Evolutionary conservation across 2,329 filamentous ascomycete species (phyloP).

Genomic region (Colletotrichum filicis): DNA sequence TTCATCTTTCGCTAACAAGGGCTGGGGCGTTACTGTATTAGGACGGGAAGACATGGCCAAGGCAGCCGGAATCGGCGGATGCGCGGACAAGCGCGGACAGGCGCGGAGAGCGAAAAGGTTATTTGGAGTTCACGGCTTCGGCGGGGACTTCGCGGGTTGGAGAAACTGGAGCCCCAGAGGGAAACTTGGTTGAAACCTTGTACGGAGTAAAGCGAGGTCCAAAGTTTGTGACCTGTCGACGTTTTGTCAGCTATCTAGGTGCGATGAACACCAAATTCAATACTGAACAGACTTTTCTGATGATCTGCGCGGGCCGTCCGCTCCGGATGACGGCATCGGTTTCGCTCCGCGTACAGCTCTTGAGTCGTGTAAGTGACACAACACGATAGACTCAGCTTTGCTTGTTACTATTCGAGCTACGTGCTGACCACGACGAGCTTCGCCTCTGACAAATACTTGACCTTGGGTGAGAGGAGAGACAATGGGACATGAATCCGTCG

Average conservation of each 20-base stretch:
- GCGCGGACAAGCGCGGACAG: neutral
- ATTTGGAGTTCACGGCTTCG: neutral
- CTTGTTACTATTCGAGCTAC: neutral
- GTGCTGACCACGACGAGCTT: neutral
- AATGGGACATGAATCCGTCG: neutral
- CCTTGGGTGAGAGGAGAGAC: neutral
- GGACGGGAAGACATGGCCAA: neutral
- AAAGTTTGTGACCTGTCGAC: slow-evolving; percentile 1
- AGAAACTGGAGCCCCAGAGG: neutral
- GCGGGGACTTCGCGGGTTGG: neutral
- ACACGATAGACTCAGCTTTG: neutral
- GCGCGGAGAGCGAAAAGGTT: neutral
- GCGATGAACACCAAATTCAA: neutral
- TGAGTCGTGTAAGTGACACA: neutral
- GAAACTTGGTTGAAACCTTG: slow-evolving; percentile 10
- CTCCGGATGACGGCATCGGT: neutral
- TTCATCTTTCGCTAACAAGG: neutral
- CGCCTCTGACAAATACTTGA: neutral
- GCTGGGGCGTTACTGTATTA: neutral
- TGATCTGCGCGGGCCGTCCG: neutral
- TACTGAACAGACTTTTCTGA: neutral
- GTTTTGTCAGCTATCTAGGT: neutral
- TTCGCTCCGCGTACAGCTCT: neutral
- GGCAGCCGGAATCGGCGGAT: neutral
- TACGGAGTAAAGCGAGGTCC: neutral